These are phyloP conservation scores for Sclerotinia spermophila DNA, from an alignment of 2,329 filamentous ascomycete species.

Conservation along the genomic window DNA sequence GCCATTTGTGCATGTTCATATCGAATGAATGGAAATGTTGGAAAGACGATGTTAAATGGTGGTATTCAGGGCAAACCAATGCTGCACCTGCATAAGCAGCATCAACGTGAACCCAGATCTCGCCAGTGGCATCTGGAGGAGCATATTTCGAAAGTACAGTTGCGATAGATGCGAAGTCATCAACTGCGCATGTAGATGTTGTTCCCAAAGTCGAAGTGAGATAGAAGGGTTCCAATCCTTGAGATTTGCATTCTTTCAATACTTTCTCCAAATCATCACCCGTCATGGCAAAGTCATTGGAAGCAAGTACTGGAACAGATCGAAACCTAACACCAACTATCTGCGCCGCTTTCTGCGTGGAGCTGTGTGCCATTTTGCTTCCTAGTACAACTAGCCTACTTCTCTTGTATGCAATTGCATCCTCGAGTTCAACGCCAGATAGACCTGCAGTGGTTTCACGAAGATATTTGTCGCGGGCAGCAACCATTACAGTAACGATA, in stretches of 20 bases:
- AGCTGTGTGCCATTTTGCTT: conserved; percentile 75
- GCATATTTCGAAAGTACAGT: conserved; percentile 38
- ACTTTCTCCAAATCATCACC: conserved; percentile 57
- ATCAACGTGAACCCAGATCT: conserved; percentile 90
- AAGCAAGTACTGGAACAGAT: conserved; percentile 59
- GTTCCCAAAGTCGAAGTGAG: conserved; percentile 81
- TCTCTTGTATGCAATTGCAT: conserved; percentile 63
- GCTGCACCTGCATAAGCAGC: conserved; percentile 89
- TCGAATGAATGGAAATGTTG: conserved; percentile 80
- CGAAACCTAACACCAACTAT: conserved; percentile 82
- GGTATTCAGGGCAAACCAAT: conserved; percentile 76
- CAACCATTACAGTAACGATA: conserved; percentile 80
- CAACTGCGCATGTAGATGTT: conserved; percentile 82
- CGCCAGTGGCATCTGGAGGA: conserved; percentile 42
- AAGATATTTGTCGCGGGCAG: conserved; percentile 77
- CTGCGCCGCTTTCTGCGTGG: conserved; percentile 81
- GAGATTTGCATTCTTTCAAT: conserved; percentile 61
- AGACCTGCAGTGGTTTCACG: conserved; percentile 53
- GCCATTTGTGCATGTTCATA: conserved; percentile 97
- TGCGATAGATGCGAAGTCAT: conserved; percentile 59
- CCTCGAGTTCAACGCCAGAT: conserved; percentile 59
- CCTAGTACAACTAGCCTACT: conserved; percentile 75
- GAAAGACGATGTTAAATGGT: conserved; percentile 61
- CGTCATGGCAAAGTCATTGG: conserved; percentile 67
- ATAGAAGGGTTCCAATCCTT: conserved; percentile 80